A percentile compares a stretch with the other conserved stretches of the same genome.
These are phyloP conservation scores for Orbilia oligospora DNA, from an alignment of 2,329 filamentous ascomycete species.

Conservation along the genomic window DNA sequence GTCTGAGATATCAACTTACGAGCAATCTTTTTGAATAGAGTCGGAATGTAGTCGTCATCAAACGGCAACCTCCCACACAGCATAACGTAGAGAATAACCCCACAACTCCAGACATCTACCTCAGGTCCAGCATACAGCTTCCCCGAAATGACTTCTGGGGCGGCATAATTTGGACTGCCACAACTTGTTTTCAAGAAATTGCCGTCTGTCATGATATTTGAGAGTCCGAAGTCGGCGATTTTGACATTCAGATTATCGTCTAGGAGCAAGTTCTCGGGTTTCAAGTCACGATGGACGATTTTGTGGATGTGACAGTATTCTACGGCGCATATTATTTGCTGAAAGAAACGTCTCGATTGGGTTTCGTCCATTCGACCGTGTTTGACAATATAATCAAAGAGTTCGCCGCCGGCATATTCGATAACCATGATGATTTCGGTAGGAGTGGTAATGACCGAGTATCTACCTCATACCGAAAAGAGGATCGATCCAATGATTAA, in stretches of 20 bases:
- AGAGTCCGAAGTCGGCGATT: constrained; percentile 97
- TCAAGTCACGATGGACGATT: constrained; percentile 97
- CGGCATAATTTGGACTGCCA: constrained; percentile 97
- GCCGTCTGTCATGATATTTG: constrained; percentile 99
- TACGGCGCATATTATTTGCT: constrained; percentile 98
- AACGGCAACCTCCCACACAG: constrained; percentile 89
- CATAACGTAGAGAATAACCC: constrained; percentile 88
- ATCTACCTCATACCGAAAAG: constrained; percentile 70
- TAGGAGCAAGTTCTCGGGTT: constrained; percentile 95
- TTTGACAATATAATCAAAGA: constrained; percentile 98
- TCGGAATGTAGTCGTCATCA: constrained; percentile 98
- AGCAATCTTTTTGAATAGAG: constrained; percentile 97
- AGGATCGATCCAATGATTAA: constrained; percentile 63
- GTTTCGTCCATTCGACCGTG: constrained; percentile 91
- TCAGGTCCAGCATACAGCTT: constrained; percentile 98
- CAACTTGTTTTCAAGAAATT: constrained; percentile 99
- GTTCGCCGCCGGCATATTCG: constrained; percentile 94
- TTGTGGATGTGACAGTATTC: constrained; percentile 99
- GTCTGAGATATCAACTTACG: constrained; percentile 68
- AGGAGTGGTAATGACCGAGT: constrained; percentile 95
- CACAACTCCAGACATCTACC: constrained; percentile 98
- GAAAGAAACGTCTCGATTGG: constrained; percentile 97
- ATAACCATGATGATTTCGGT: constrained; percentile 99
- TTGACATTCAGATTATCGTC: constrained; percentile 98
- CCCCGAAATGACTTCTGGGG: constrained; percentile 96